Percentiles rank a stretch among this genome's conserved stretches.
phyloP scores from a whole-genome alignment of 225 moss, liverwort and hornwort species.

The Pleurozium schreberi region DNA sequence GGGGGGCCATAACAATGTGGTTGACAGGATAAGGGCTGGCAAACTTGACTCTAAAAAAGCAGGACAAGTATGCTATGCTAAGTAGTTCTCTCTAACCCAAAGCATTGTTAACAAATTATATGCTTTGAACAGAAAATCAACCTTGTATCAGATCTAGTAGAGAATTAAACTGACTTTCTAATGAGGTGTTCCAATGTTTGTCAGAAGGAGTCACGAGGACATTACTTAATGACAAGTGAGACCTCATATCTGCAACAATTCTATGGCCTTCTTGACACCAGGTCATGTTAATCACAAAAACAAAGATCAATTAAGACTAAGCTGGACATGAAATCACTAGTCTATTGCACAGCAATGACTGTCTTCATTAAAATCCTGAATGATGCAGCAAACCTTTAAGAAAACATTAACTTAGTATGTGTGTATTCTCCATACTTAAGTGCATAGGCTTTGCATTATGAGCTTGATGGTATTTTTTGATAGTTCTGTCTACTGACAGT shows the following conservation, averaged over 20 bases:
- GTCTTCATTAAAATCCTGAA: no score
- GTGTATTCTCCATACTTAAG: neutral
- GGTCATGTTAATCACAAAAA: no score
- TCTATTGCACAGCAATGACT: no score
- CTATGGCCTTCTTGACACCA: no score
- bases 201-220: constrained; percentile 18
- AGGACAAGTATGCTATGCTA: constrained; percentile 36
- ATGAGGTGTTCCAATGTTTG: neutral
- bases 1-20: constrained; percentile 1
- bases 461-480: neutral
- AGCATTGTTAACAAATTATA: neutral
- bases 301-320: no score
- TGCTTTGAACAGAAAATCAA: neutral
- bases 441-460: neutral
- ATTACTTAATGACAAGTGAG: no score
- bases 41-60: constrained; percentile 15
- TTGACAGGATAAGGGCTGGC: neutral
- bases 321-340: no score
- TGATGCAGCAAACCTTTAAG: no score
- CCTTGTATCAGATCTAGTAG: neutral
- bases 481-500: neutral
- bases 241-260: no score
- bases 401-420: no score
- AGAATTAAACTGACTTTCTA: neutral
- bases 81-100: neutral